Evolutionary conservation across 169 alveolate species (phyloP).

Genomic region (Toxoplasma gondii): DNA sequence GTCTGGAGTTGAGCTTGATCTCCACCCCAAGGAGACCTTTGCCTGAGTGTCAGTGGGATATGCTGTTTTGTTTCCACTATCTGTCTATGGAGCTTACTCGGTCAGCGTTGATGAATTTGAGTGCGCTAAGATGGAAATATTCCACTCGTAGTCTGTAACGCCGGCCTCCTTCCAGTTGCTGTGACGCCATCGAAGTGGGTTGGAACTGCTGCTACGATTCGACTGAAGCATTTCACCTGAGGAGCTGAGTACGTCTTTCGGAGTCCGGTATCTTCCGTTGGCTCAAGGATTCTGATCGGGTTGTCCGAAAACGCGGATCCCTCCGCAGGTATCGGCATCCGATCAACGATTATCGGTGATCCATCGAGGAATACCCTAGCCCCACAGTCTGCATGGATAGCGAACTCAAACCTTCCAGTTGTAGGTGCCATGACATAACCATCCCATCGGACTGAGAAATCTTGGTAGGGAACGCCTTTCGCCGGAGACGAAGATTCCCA

Average conservation of each 20-base stretch:
- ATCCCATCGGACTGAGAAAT: constrained; percentile 89
- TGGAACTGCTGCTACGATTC: background rate
- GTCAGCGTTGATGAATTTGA: constrained; percentile 72
- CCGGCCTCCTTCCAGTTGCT: constrained; percentile 75
- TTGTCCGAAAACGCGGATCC: constrained; percentile 76
- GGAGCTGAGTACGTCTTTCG: constrained; percentile 79
- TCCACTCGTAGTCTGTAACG: constrained; percentile 72
- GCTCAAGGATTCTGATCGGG: constrained; percentile 67
- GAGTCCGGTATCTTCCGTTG: constrained; percentile 74
- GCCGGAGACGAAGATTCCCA: constrained; percentile 83
- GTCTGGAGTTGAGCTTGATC: constrained; percentile 76
- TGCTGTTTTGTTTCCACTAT: background rate
- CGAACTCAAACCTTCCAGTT: constrained; percentile 82
- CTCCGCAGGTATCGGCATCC: constrained; percentile 83
- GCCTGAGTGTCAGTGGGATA: constrained; percentile 46
- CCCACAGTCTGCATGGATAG: constrained; percentile 86
- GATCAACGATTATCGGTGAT: constrained; percentile 83
- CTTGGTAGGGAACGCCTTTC: constrained; percentile 83
- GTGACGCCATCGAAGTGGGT: constrained; percentile 47
- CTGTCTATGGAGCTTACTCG: background rate
- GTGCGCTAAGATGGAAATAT: constrained; percentile 75
- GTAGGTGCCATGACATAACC: constrained; percentile 86
- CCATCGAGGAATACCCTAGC: constrained; percentile 87
- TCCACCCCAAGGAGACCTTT: constrained; percentile 81
- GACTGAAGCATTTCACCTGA: constrained; percentile 67